phyloP scores from a whole-genome alignment of 208 protist species.

The Crithidia mellificae region DNA sequence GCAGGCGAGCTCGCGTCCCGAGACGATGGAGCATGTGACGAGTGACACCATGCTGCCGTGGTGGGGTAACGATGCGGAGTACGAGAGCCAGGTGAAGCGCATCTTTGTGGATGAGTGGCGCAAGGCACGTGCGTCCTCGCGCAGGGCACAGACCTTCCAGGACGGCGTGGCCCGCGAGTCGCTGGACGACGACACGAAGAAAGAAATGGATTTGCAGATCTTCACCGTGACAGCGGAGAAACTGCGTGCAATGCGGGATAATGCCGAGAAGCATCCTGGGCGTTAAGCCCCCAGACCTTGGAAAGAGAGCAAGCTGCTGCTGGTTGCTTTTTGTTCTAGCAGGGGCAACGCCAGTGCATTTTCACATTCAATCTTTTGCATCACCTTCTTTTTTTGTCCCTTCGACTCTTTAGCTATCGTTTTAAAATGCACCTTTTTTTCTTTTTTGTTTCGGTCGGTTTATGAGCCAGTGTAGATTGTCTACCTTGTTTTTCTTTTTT shows the following conservation, averaged over 20 bases:
- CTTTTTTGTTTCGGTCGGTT: too few species aligned
- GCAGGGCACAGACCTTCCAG: conserved; percentile 68
- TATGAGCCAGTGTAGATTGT: too few species aligned
- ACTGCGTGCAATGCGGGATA: conserved; percentile 71
- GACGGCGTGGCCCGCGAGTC: conserved; percentile 80
- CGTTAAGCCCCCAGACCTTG: conserved; percentile 14
- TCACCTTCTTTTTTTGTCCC: conserved; percentile 11
- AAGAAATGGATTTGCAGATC: conserved; percentile 83
- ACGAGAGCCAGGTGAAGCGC: conserved; percentile 88
- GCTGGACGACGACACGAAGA: conserved; percentile 66
- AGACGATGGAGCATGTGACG: conserved; percentile 67
- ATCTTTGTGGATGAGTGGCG: conserved; percentile 90
- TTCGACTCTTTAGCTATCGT: conserved; percentile 6
- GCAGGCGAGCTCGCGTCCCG: conserved; percentile 52
- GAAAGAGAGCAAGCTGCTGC: neutral
- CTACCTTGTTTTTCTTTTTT: too few species aligned
- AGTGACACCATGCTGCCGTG: conserved; percentile 88
- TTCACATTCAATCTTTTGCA: neutral
- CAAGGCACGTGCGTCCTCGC: conserved; percentile 64
- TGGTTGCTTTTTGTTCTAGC: too few species aligned
- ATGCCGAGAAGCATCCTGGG: conserved; percentile 57
- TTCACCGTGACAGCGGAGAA: conserved; percentile 83
- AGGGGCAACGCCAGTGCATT: neutral
- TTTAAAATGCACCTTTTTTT: neutral
- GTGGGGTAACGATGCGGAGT: conserved; percentile 89